A percentile compares a stretch with the other conserved stretches of the same genome.
These are phyloP conservation scores for Prunus yedoensis DNA, from an alignment of 331 rosid genomes.

Conservation along the genomic window DNA sequence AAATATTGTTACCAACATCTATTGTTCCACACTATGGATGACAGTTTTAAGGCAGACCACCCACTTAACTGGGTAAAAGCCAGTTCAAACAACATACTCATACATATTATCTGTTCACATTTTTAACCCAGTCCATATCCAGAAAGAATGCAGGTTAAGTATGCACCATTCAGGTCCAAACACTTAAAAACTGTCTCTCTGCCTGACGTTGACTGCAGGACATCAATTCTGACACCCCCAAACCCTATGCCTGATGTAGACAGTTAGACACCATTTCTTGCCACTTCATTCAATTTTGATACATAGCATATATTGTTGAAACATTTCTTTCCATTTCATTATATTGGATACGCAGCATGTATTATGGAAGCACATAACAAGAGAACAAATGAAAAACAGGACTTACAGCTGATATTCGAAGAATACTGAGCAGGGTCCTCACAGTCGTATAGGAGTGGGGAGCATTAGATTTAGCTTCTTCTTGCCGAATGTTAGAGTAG, in stretches of 20 bases:
- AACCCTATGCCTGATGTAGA: background rate
- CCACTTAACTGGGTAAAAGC: too few species aligned
- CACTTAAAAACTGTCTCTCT: background rate
- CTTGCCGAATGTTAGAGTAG: conserved; percentile 86
- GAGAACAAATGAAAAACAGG: conserved; percentile 1
- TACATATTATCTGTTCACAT: background rate
- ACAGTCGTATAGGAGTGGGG: conserved; percentile 96
- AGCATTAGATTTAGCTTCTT: conserved; percentile 82
- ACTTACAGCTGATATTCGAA: conserved; percentile 92
- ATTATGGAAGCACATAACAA: background rate
- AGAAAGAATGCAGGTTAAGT: background rate
- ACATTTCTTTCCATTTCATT: background rate
- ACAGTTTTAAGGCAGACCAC: too few species aligned
- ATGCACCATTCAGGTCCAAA: background rate
- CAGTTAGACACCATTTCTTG: background rate
- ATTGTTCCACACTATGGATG: too few species aligned
- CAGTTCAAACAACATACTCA: too few species aligned
- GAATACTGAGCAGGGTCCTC: conserved; percentile 96
- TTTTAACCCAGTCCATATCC: background rate
- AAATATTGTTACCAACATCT: too few species aligned
- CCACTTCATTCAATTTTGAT: background rate
- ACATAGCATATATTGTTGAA: background rate
- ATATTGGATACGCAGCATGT: background rate
- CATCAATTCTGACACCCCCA: background rate
- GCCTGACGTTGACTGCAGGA: background rate